Evolutionary conservation across 257 asterid genomes (phyloP).

Genomic region (Euphrasia confusa): DNA sequence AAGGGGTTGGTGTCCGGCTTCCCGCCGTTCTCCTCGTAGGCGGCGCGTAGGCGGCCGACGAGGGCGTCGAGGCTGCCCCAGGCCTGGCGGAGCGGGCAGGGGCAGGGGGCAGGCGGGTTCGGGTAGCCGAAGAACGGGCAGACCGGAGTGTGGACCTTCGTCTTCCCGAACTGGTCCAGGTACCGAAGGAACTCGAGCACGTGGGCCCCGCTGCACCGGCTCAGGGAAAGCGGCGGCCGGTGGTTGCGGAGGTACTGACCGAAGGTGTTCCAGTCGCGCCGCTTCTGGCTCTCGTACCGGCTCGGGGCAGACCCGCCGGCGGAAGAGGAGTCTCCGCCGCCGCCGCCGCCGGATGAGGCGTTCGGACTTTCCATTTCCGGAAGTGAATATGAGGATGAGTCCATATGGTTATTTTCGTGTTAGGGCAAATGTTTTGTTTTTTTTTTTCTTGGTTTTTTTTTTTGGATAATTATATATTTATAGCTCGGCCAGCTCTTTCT

Average conservation of each 20-base stretch:
- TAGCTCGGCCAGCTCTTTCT: no score
- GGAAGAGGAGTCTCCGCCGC: conserved; percentile 15
- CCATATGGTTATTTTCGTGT: conserved; percentile 12
- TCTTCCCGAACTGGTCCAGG: no score
- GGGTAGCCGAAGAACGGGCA: conserved; percentile 48
- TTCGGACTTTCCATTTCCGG: conserved; percentile 28
- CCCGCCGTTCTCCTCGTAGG: conserved; percentile 33
- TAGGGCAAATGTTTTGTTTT: no score
- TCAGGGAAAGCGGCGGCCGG: conserved; percentile 39
- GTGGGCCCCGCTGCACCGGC: conserved; percentile 36
- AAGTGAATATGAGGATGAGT: conserved; percentile 6
- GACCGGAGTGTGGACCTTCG: conserved; percentile 31
- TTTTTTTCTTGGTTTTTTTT: no score
- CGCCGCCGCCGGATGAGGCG: neutral
- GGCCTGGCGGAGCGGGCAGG: no score
- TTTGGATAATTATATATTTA: no score
- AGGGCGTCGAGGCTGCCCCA: no score
- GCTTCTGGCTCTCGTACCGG: conserved; percentile 43
- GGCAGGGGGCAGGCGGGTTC: conserved; percentile 28
- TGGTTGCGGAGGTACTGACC: conserved; percentile 35
- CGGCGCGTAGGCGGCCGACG: no score
- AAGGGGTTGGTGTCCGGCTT: conserved; percentile 39
- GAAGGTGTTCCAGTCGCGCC: conserved; percentile 28
- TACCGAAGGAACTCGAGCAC: no score
- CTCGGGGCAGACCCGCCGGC: conserved; percentile 20